A percentile compares a stretch with the other conserved stretches of the same genome.
These are phyloP conservation scores for Carex cristatella DNA, from an alignment of 176 grass and related monocot species.

Conservation along the genomic window DNA sequence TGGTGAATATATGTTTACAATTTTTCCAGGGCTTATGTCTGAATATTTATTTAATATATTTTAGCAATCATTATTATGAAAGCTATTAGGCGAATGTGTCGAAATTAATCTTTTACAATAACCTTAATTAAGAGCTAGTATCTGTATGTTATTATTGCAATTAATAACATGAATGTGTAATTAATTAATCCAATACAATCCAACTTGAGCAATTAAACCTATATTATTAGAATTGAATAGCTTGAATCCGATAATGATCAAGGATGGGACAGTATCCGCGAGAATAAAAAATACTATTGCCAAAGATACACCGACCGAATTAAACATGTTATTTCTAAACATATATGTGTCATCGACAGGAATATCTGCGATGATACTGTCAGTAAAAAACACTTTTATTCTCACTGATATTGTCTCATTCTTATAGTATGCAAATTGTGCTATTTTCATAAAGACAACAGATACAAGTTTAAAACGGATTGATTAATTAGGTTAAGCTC, in stretches of 20 bases:
- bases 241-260: neutral
- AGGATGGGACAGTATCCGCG: too few relatives aligned
- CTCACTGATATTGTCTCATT: too few relatives aligned
- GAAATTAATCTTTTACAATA: too few relatives aligned
- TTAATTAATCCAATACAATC: neutral
- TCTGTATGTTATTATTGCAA: neutral
- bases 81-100: neutral
- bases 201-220: neutral
- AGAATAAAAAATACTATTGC: too few relatives aligned
- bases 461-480: neutral
- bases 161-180: neutral
- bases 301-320: too few relatives aligned
- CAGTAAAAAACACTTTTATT: too few relatives aligned
- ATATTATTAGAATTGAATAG: neutral
- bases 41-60: too few relatives aligned
- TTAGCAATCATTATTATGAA: neutral
- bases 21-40: too few relatives aligned
- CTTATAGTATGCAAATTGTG: neutral
- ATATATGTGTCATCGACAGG: too few relatives aligned
- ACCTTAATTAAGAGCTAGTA: neutral
- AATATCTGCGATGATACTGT: too few relatives aligned
- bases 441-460: neutral
- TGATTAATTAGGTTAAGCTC: neutral
- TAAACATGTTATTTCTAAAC: too few relatives aligned
- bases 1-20: too few relatives aligned